A percentile compares a stretch with the other conserved stretches of the same genome.
phyloP scores from a whole-genome alignment of 805 yeast species.

The Metschnikowia noctiluminum region DNA sequence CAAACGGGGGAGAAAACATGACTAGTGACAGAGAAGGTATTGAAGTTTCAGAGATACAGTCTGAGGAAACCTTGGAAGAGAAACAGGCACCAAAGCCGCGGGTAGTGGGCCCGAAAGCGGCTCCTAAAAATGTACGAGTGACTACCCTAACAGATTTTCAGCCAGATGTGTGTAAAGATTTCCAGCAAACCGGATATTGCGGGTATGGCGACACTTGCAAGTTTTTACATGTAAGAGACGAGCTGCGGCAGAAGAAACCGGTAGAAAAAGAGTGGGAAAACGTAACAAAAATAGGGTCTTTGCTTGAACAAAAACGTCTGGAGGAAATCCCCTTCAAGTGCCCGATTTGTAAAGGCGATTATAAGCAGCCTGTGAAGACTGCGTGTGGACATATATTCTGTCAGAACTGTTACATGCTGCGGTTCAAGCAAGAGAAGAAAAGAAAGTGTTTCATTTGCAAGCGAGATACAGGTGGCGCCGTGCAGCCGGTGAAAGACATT shows the following conservation, averaged over 20 bases:
- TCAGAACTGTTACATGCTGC: conserved; percentile 51
- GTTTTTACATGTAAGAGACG: conserved; percentile 87
- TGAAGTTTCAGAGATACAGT: too few relatives aligned
- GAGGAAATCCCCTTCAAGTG: conserved; percentile 53
- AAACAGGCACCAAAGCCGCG: not conserved
- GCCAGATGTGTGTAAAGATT: conserved; percentile 93
- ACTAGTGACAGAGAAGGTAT: too few relatives aligned
- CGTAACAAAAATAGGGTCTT: conserved; percentile 20
- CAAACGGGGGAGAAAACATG: not conserved
- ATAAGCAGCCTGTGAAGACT: conserved; percentile 54
- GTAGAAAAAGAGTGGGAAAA: conserved; percentile 68
- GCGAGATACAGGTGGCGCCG: conserved; percentile 57
- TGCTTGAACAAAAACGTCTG: not conserved
- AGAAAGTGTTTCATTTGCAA: conserved; percentile 56
- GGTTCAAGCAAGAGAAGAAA: conserved; percentile 39
- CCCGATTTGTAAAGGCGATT: conserved; percentile 55
- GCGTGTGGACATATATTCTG: conserved; percentile 65
- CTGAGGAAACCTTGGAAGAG: not conserved
- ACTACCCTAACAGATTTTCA: conserved; percentile 81
- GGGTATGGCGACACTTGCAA: conserved; percentile 98
- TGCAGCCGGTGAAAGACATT: conserved; percentile 42
- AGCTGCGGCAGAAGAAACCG: conserved; percentile 68
- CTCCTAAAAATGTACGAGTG: conserved; percentile 46
- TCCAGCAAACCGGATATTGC: conserved; percentile 85
- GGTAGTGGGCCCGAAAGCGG: conserved; percentile 24